Conservation (phyloP, 345 rosid species). For the Euphorbia peplus region DNA sequence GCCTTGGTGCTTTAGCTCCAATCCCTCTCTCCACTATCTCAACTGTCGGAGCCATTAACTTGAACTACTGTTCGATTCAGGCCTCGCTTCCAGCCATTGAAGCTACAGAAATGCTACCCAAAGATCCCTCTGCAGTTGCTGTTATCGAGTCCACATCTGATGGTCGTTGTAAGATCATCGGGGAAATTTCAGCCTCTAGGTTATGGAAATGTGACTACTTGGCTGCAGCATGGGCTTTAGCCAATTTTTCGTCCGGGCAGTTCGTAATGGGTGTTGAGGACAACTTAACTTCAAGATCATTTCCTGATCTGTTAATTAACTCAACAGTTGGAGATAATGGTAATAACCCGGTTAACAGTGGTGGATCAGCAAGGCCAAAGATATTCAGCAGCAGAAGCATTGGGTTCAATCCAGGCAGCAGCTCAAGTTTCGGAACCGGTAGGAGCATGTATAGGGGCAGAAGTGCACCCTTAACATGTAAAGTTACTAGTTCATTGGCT, state of each 20-base stretch:
- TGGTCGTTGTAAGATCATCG: conserved; percentile 68
- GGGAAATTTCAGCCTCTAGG: conserved; percentile 91
- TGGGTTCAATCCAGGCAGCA: conserved; percentile 69
- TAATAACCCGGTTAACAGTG: conserved; percentile 29
- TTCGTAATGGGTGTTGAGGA: conserved; percentile 98
- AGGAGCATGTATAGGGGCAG: conserved; percentile 95
- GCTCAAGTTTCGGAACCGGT: conserved; percentile 49
- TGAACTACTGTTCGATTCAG: conserved; percentile 54
- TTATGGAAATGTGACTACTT: conserved; percentile 93
- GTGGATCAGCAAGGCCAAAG: conserved; percentile 47
- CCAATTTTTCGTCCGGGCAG: conserved; percentile 86
- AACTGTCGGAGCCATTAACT: conserved; percentile 65
- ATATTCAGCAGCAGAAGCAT: conserved; percentile 90
- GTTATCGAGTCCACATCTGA: conserved; percentile 58
- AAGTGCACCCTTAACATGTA: conserved; percentile 92
- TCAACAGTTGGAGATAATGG: conserved; percentile 33
- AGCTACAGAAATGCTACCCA: conserved; percentile 44
- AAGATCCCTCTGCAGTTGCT: conserved; percentile 79
- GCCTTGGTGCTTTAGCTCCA: conserved; percentile 97
- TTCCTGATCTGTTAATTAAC: conserved; percentile 47
- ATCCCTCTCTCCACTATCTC: conserved; percentile 81
- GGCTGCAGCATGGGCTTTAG: conserved; percentile 94
- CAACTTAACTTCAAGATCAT: conserved; percentile 55
- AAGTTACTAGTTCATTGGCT: conserved; percentile 73
- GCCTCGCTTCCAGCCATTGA: conserved; percentile 72